These are phyloP conservation scores for Fusarium sp. DNA, from an alignment of 2,329 filamentous ascomycete genomes.

Conservation along the genomic window DNA sequence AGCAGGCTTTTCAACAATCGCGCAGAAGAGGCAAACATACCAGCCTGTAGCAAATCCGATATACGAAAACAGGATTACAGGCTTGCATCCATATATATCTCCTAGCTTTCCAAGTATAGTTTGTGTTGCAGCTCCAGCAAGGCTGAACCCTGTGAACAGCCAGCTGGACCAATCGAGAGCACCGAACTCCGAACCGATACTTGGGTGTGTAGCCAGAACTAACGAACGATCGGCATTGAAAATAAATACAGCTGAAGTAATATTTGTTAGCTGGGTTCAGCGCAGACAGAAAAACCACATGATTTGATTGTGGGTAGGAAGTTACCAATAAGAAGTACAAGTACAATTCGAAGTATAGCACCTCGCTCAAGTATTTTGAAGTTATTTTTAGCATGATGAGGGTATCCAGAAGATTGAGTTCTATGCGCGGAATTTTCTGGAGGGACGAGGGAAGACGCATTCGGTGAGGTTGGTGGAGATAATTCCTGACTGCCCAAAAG, in stretches of 20 bases:
- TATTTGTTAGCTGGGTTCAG: too few species aligned
- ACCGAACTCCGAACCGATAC: slow-evolving; percentile 71
- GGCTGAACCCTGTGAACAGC: slow-evolving; percentile 51
- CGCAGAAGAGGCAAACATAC: slow-evolving; percentile 50
- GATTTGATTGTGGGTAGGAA: too few species aligned
- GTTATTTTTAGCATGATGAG: too few species aligned
- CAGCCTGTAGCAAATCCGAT: slow-evolving; percentile 48
- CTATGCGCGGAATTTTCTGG: too few species aligned
- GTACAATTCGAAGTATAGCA: too few species aligned
- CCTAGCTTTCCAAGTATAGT: slow-evolving; percentile 53
- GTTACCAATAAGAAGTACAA: too few species aligned
- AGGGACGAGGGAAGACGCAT: too few species aligned
- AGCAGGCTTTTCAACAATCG: background rate
- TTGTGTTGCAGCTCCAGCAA: slow-evolving; percentile 51
- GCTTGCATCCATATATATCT: slow-evolving; percentile 48
- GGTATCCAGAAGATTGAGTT: too few species aligned
- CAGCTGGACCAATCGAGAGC: slow-evolving; percentile 65
- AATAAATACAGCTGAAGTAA: slow-evolving; percentile 60
- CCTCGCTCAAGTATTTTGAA: too few species aligned
- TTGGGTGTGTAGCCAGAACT: slow-evolving; percentile 73
- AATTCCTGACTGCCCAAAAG: too few species aligned
- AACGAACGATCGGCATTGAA: slow-evolving; percentile 73
- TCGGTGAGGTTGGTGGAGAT: too few species aligned
- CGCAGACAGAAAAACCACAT: too few species aligned
- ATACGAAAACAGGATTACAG: slow-evolving; percentile 47